Evolutionary conservation across 805 yeast species (phyloP), one percentile per base, ranked within the genome.

Genomic region (Pichia rugopelliculosa): DNA sequence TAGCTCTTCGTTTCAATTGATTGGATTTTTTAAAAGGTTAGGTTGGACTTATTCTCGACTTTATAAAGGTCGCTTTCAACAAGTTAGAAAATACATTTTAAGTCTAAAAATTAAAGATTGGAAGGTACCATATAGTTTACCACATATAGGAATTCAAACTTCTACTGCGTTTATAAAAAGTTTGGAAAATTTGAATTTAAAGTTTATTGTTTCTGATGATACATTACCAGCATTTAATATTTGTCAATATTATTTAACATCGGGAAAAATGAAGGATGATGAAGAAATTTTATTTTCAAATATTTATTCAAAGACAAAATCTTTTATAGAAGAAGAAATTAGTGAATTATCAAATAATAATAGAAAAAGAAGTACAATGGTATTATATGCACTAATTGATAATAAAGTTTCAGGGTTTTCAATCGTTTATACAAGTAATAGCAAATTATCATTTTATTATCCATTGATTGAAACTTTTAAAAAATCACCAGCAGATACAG

Each of bases 321-420:
- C 21, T 6, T 36, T 41, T 24, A 42, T 30, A 6, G 8, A 24
- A 12, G 47, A 41, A 21, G 64, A 65, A 47, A 75, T 72, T 12
- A 68, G 77, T 20, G 73, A 73, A 23, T 81, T 82, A 0, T 59
- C 76, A 38, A 82, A 78, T 49, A 80, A 81, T n/a, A n/a, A n/a
- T n/a, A n/a, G n/a, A 13, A 66, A 73, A 4, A 70, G 72, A 45
- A 75, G 72, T 50, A 68, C 69, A 24, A 73, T 78, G n/a, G 76
- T 79, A 42, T 22, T 49, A 18, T 42, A 45, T 41, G 53, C 44
- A 13, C 27, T 43, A 23, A 24, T 46, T 8, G 27, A 39, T 22
- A 23, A 34, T 21, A 13, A 4, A 20, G 34, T 44, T 26, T 15
- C 25, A 8, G 85, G 83, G 6, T 65, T 75, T 38, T 64, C 73